A percentile compares a stretch with the other conserved stretches of the same genome.
These are phyloP conservation scores for Blastobotrys serpentis DNA, from an alignment of 1,139 yeast species.

Conservation along the genomic window DNA sequence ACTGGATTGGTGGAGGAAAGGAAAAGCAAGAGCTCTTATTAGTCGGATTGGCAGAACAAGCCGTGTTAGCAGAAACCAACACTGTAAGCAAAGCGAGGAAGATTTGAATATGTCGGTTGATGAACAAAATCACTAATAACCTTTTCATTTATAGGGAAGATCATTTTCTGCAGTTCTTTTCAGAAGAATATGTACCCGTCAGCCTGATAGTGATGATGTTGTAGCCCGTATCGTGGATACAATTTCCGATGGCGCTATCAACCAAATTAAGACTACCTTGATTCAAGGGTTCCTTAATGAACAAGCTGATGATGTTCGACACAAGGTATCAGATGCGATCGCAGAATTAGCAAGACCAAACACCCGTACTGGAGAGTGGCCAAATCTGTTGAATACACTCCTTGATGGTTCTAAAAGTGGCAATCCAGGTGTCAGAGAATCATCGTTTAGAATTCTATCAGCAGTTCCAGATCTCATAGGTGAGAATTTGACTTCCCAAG, in stretches of 20 bases:
- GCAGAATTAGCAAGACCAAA: conserved; percentile 70
- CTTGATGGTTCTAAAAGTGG: conserved; percentile 63
- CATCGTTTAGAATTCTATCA: conserved; percentile 85
- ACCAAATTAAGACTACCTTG: conserved; percentile 63
- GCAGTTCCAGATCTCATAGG: conserved; percentile 79
- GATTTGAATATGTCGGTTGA: conserved; percentile 3
- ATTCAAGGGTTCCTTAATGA: conserved; percentile 70
- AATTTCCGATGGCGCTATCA: conserved; percentile 56
- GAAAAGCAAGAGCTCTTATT: conserved; percentile 66
- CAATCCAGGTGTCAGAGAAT: conserved; percentile 78
- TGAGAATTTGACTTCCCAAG: conserved; percentile 39
- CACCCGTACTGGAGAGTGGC: conserved; percentile 60
- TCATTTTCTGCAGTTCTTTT: conserved; percentile 84
- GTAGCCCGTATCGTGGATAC: conserved; percentile 78
- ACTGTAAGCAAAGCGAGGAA: conserved; percentile 42
- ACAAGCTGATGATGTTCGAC: conserved; percentile 73
- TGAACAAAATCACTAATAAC: not conserved
- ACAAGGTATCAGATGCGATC: conserved; percentile 89
- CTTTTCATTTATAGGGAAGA: conserved; percentile 32
- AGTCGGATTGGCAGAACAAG: conserved; percentile 79
- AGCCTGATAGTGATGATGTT: conserved; percentile 62
- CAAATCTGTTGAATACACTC: conserved; percentile 71
- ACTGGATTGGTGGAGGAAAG: conserved; percentile 57
- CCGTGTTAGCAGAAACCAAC: conserved; percentile 58
- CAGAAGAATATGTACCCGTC: conserved; percentile 79